These are phyloP conservation scores for Inga leiocalycina DNA, from an alignment of 306 rosid genomes.

Conservation along the genomic window DNA sequence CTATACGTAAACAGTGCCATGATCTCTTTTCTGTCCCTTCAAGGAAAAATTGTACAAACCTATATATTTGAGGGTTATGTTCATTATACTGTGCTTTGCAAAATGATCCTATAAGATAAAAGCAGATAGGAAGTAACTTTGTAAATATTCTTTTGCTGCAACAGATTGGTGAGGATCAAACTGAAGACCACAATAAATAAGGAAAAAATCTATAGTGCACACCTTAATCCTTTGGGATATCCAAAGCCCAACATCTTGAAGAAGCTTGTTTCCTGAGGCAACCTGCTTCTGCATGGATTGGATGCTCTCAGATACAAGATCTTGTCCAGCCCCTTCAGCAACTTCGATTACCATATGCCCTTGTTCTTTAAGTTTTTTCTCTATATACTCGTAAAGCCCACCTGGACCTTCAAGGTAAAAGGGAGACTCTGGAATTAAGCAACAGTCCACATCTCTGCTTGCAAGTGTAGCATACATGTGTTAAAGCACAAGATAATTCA, in stretches of 20 bases:
- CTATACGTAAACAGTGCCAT: background rate
- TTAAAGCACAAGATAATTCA: too few species aligned
- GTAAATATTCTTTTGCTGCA: background rate
- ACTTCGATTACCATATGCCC: too few species aligned
- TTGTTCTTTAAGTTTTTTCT: too few species aligned
- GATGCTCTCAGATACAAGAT: too few species aligned
- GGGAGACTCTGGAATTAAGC: slow-evolving; percentile 95
- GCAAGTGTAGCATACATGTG: slow-evolving; percentile 97
- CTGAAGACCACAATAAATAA: background rate
- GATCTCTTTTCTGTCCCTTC: background rate
- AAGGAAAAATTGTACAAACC: slow-evolving; percentile 49
- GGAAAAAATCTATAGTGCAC: slow-evolving; percentile 21
- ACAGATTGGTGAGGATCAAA: background rate
- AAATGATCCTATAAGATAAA: slow-evolving; percentile 71
- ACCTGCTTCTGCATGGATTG: too few species aligned
- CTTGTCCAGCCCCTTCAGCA: too few species aligned
- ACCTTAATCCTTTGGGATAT: too few species aligned
- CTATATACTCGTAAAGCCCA: slow-evolving; percentile 82
- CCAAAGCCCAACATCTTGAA: too few species aligned
- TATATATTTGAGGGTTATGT: slow-evolving; percentile 87
- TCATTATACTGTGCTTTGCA: slow-evolving; percentile 42
- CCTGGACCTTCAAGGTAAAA: slow-evolving; percentile 93
- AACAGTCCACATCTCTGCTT: slow-evolving; percentile 94
- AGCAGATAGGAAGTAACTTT: background rate
- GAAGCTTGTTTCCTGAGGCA: too few species aligned